Conservation (phyloP, 2,329 filamentous ascomycete genomes). For the Calonectria fujianensis region DNA sequence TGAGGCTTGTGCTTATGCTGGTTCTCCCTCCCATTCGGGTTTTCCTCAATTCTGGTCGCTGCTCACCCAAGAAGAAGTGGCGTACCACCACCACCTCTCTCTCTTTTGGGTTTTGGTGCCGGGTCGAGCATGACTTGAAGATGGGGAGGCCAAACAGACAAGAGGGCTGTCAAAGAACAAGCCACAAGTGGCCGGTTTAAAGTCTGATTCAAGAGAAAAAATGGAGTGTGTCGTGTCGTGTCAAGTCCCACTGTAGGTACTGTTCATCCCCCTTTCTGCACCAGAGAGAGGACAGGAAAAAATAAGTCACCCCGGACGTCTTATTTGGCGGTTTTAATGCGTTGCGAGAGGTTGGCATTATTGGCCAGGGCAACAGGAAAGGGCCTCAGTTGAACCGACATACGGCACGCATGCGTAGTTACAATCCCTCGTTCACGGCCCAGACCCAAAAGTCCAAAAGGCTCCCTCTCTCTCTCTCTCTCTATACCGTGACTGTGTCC, state of each 20-base stretch:
- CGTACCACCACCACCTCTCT: neutral
- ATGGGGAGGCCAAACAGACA: neutral
- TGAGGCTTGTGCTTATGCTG: conserved; percentile 30
- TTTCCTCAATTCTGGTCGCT: neutral
- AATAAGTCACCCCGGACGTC: neutral
- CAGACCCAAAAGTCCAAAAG: neutral
- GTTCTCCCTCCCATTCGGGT: neutral
- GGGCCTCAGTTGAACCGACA: conserved; percentile 4
- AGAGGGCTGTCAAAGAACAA: neutral
- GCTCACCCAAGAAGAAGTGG: neutral
- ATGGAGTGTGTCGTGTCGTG: conserved; percentile 17
- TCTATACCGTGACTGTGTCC: neutral
- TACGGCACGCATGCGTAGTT: neutral
- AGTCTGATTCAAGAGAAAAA: conserved; percentile 20
- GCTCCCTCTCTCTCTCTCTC: neutral
- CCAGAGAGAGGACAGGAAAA: neutral
- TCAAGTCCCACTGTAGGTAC: neutral
- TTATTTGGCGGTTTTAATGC: conserved; percentile 5
- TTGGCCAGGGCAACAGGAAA: neutral
- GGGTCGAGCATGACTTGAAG: neutral
- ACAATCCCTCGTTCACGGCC: neutral
- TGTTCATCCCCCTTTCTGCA: conserved; percentile 23
- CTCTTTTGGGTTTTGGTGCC: neutral
- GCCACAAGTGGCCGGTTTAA: conserved; percentile 16
- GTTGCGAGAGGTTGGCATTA: neutral